Evolutionary conservation across 768 basidiomycete species (phyloP).

Genomic region (Butyriboletus loyo): DNA sequence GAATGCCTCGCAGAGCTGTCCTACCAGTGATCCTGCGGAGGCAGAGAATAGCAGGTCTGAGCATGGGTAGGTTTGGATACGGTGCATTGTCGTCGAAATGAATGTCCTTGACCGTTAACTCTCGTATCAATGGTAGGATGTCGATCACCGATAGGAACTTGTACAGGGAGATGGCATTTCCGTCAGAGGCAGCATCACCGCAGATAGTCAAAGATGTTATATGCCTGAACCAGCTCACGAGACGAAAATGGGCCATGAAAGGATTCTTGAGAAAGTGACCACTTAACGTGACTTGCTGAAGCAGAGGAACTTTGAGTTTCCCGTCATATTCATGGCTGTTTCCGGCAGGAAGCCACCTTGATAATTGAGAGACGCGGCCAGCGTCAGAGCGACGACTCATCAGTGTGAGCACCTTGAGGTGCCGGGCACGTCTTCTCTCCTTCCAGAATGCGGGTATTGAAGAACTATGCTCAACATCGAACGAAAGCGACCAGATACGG

Average conservation of each 20-base stretch:
- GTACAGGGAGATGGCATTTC: neutral
- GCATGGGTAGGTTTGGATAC: neutral
- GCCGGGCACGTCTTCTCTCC: neutral
- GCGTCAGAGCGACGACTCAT: neutral
- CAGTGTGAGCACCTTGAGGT: conserved; percentile 2
- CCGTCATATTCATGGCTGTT: conserved; percentile 1
- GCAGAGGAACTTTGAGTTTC: conserved; percentile 1
- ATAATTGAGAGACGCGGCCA: neutral
- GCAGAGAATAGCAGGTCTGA: neutral
- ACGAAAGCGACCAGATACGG: conserved; percentile 9
- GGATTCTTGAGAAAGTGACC: conserved; percentile 7
- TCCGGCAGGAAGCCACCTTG: neutral
- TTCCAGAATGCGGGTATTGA: conserved; percentile 7
- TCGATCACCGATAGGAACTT: conserved; percentile 5
- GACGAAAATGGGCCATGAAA: conserved; percentile 1
- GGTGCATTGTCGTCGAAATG: neutral
- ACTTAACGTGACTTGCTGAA: neutral
- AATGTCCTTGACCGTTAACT: conserved; percentile 6
- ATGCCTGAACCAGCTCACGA: conserved; percentile 5
- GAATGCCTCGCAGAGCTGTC: neutral
- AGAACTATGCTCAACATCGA: conserved; percentile 1
- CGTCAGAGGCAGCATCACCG: neutral
- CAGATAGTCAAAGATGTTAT: conserved; percentile 2
- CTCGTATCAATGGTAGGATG: neutral
- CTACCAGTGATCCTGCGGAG: conserved; percentile 1